Evolutionary conservation across 768 basidiomycete species (phyloP), one percentile per base, ranked within the genome.

Genomic region (Kwoniella heveanensis): DNA sequence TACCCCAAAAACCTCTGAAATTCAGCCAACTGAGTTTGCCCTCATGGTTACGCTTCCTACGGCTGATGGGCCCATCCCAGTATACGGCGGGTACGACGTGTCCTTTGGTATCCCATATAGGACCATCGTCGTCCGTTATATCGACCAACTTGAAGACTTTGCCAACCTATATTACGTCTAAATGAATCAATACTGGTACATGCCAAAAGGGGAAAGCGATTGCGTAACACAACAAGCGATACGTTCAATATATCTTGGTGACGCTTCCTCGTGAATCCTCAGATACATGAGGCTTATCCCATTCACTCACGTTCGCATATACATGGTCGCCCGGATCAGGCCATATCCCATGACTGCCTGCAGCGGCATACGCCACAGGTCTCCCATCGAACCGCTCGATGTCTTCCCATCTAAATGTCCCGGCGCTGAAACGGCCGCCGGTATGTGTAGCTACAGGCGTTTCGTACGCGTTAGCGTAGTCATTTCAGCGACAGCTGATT

Each of bases 281-380:
- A n/a, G n/a, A n/a, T n/a, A n/a, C n/a, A n/a, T n/a, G n/a, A n/a
- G n/a, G n/a, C n/a, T n/a, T n/a, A n/a, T n/a, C n/a, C n/a, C n/a
- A n/a, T n/a, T n/a, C 19, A 66, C 73, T 61, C 24, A 77, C 72
- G 22, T 73, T 57, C 7, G 71, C 73, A 44, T 69, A 74, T 36
- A 73, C 58, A 39, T 77, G 76, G 22, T 66, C 64, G 0, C 76
- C 76, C 0, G 73, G 70, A 12, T 57, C 51, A 2, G 71, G 67
- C 76, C 76, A 77, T 4, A 77, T 39, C 13, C 76, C 76, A 55
- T 77, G 76, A 66, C 64, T 67, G n/a, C 76, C 76, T 6, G 72
- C 69, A 27, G 76, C 76, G 26, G 59, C 49, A 57, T 71, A 77
- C 5, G 69, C 76, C 2, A 77, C 69, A 2, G 73, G 71, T 22